phyloP scores from a whole-genome alignment of 345 rosid genomes.

The Rubroshorea leprosula region DNA sequence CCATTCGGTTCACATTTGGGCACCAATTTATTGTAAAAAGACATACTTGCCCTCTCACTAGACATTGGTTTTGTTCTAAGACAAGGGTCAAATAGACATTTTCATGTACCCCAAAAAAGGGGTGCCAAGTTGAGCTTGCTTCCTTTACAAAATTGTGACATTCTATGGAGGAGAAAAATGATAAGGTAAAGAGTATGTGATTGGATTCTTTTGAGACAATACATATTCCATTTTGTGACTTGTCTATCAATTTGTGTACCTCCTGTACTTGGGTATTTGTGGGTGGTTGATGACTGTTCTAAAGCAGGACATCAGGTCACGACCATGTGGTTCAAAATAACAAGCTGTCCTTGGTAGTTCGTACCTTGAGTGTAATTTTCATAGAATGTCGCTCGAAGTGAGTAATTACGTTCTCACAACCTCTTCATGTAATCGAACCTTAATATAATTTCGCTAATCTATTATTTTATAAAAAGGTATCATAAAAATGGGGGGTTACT shows the following conservation, averaged over 20 bases:
- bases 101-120: neutral
- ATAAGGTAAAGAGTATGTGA: no score
- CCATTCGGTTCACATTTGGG: neutral
- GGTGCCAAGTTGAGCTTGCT: neutral
- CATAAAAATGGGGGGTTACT: no score
- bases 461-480: no score
- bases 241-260: constrained; percentile 9
- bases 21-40: neutral
- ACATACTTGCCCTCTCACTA: neutral
- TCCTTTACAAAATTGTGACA: no score
- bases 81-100: neutral
- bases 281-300: constrained; percentile 7
- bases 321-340: constrained; percentile 9
- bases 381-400: no score
- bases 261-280: constrained; percentile 14
- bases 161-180: no score
- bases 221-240: constrained; percentile 12
- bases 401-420: no score
- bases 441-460: neutral
- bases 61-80: neutral
- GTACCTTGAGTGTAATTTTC: no score
- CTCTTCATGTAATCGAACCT: no score
- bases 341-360: constrained; percentile 12
- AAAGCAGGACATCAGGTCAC: neutral
- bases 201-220: neutral